phyloP scores from a whole-genome alignment of 2,329 filamentous ascomycete genomes.

The Claviceps sp. region DNA sequence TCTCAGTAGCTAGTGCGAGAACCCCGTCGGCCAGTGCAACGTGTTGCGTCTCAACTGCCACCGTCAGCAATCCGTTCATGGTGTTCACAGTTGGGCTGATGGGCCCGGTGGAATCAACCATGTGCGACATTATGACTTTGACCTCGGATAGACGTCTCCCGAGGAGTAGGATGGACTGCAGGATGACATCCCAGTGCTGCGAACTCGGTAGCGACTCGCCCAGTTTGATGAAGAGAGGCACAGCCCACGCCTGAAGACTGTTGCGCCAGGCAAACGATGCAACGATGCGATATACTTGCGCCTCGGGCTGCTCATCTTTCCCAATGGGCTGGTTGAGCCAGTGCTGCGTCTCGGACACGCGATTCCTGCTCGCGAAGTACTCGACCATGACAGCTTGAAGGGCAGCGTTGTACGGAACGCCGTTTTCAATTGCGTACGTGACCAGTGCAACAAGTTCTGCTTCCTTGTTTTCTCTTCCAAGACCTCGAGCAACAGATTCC shows the following conservation, averaged over 20 bases:
- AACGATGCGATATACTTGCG: constrained; percentile 16
- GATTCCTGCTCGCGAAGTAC: constrained; percentile 47
- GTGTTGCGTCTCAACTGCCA: constrained; percentile 57
- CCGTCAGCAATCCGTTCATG: constrained; percentile 63
- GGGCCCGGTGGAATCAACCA: constrained; percentile 46
- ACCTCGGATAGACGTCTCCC: constrained; percentile 48
- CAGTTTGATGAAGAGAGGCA: constrained; percentile 40
- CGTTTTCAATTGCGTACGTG: constrained; percentile 34
- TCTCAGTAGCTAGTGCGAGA: constrained; percentile 49
- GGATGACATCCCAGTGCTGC: constrained; percentile 54
- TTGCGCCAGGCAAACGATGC: constrained; percentile 43
- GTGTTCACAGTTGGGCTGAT: constrained; percentile 51
- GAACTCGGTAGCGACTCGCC: constrained; percentile 35
- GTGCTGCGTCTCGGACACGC: constrained; percentile 46
- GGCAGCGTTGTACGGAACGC: constrained; percentile 28
- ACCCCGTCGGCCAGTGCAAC: constrained; percentile 62
- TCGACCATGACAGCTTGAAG: constrained; percentile 43
- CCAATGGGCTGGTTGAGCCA: constrained; percentile 51
- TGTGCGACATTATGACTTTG: constrained; percentile 49
- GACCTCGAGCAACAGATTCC: constrained; percentile 32
- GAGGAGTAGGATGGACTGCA: constrained; percentile 57
- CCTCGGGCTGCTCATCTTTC: constrained; percentile 7
- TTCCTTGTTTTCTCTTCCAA: constrained; percentile 46
- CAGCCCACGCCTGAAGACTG: constrained; percentile 47
- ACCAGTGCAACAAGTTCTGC: constrained; percentile 43